A percentile compares a stretch with the other conserved stretches of the same genome.
Evolutionary conservation across 441 rosid species (phyloP).

Genomic region (Dalechampia spathulata): DNA sequence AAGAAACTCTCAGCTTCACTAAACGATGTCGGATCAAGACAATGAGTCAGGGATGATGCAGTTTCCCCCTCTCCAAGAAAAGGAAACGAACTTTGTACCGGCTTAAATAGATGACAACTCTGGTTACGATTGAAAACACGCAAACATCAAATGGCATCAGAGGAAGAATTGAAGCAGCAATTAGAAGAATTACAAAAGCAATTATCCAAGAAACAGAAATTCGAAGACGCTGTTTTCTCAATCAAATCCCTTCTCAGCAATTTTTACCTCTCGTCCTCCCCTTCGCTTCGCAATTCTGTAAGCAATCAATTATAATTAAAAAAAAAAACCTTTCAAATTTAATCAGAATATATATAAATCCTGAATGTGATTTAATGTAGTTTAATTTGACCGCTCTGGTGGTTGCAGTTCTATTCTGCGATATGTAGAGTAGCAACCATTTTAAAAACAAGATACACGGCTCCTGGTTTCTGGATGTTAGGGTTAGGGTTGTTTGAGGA

Average conservation of each 20-base stretch:
- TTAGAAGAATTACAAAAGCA: slow-evolving; percentile 72
- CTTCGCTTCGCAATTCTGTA: slow-evolving; percentile 57
- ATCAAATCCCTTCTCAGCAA: slow-evolving; percentile 42
- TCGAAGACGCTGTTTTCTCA: slow-evolving; percentile 67
- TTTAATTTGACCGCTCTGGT: no score
- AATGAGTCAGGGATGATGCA: not conserved
- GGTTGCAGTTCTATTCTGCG: slow-evolving; percentile 52
- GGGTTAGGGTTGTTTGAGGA: slow-evolving; percentile 63
- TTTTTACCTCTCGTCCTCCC: slow-evolving; percentile 50
- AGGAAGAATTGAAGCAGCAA: slow-evolving; percentile 46
- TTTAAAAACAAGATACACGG: slow-evolving; percentile 71
- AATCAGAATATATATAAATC: no score
- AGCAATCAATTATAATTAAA: not conserved
- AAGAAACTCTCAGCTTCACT: no score
- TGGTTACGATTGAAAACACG: no score
- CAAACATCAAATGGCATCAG: slow-evolving; percentile 11
- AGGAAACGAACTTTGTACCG: no score
- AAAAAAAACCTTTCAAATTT: no score
- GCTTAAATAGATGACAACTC: no score
- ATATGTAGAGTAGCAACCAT: slow-evolving; percentile 80
- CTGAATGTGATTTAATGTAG: no score
- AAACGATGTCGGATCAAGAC: not conserved
- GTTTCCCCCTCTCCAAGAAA: slow-evolving; percentile 2
- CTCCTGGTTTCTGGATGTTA: slow-evolving; percentile 80
- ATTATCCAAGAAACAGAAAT: slow-evolving; percentile 61